Percentiles rank a stretch among this genome's conserved stretches.
Evolutionary conservation across 2,329 filamentous ascomycete species (phyloP).

Genomic region (Beauveria sp.): DNA sequence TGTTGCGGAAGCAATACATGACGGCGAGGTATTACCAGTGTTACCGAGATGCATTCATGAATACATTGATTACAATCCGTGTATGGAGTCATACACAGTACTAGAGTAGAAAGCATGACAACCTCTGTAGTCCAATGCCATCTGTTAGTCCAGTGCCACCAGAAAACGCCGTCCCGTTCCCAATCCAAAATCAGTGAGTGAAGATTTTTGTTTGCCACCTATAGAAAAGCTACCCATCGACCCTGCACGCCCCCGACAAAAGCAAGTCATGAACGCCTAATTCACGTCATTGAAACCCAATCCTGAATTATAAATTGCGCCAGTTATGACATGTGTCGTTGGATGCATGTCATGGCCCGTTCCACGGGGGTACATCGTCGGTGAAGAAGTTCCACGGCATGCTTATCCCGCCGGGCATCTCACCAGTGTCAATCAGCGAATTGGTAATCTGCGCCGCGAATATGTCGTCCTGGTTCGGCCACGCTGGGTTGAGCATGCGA

Average conservation of each 20-base stretch:
- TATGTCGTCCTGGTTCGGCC: constrained; percentile 24
- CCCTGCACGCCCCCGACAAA: neutral
- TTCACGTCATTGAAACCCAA: neutral
- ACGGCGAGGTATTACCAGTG: too few species aligned
- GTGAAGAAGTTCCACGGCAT: constrained; percentile 25
- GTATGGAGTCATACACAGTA: neutral
- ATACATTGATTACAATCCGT: neutral
- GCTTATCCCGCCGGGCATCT: constrained; percentile 16
- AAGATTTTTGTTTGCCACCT: neutral
- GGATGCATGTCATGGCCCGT: neutral
- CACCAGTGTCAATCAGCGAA: constrained; percentile 16
- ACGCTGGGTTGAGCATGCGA: constrained; percentile 23
- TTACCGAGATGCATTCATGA: too few species aligned
- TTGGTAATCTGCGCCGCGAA: constrained; percentile 23
- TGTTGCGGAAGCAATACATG: too few species aligned
- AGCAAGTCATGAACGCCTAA: neutral
- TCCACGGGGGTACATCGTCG: constrained; percentile 15
- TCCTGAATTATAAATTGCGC: neutral
- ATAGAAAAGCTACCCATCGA: neutral
- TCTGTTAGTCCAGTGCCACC: neutral
- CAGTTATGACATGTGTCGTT: neutral
- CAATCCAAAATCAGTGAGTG: neutral
- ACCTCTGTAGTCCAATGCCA: neutral
- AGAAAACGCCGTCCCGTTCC: neutral
- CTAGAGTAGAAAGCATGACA: neutral